These are phyloP conservation scores for Candida golubevii DNA, from an alignment of 805 yeast genomes.

Conservation along the genomic window DNA sequence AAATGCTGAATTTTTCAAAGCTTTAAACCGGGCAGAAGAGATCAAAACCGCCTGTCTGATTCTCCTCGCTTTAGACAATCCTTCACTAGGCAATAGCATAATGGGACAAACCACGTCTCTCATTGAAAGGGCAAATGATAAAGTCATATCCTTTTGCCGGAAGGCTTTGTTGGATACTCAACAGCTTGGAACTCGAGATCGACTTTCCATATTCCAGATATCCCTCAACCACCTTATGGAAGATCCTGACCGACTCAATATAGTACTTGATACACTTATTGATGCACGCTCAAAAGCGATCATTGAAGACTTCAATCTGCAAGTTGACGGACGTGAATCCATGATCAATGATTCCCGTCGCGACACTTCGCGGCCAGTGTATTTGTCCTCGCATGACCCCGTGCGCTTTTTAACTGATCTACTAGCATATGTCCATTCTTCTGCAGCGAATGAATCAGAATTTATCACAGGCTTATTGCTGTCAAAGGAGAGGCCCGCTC, in stretches of 20 bases:
- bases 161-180: constrained; percentile 31
- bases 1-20: constrained; percentile 53
- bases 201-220: constrained; percentile 26
- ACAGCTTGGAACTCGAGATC: constrained; percentile 23
- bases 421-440: constrained; percentile 80
- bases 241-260: constrained; percentile 50
- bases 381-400: constrained; percentile 73
- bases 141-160: constrained; percentile 28
- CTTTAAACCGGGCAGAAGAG: constrained; percentile 55
- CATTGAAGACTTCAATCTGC: constrained; percentile 62
- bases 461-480: constrained; percentile 57
- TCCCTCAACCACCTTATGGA: constrained; percentile 28
- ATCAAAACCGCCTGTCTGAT: constrained; percentile 68
- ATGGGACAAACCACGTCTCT: constrained; percentile 53
- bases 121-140: constrained; percentile 38
- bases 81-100: constrained; percentile 59
- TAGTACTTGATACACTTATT: constrained; percentile 58
- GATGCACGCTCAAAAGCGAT: constrained; percentile 64
- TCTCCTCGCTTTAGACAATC: constrained; percentile 65
- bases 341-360: constrained; percentile 8
- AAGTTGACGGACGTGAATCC: constrained; percentile 38
- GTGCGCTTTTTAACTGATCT: constrained; percentile 80
- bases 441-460: constrained; percentile 85
- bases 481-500: constrained; percentile 25
- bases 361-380: constrained; percentile 43